Evolutionary conservation across 2,329 filamentous ascomycete genomes (phyloP).

Genomic region (Neonectria punicea): DNA sequence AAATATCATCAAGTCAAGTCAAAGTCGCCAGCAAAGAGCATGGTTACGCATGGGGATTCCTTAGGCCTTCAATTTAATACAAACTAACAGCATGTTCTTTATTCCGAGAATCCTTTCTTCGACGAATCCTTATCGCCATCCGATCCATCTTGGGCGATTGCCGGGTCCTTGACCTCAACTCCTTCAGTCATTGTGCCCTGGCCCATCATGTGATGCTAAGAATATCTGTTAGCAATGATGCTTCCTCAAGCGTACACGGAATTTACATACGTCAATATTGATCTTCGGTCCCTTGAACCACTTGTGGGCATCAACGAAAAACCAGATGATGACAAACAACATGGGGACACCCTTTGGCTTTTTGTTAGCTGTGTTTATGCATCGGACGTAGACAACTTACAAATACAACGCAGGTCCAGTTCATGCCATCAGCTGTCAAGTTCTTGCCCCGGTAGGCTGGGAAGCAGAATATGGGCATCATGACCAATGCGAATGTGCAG

Average conservation of each 20-base stretch:
- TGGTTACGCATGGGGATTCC: not conserved
- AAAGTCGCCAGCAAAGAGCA: not conserved
- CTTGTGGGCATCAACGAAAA: conserved; percentile 25
- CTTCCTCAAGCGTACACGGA: not conserved
- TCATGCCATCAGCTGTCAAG: conserved; percentile 24
- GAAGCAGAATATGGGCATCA: conserved; percentile 30
- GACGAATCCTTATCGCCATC: conserved; percentile 9
- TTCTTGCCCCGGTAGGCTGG: conserved; percentile 7
- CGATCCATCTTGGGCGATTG: not conserved
- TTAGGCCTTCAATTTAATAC: not conserved
- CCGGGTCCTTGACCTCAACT: conserved; percentile 11
- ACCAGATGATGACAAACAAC: conserved; percentile 15
- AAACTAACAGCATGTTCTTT: not conserved
- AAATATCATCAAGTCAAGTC: too few relatives aligned
- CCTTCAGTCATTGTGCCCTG: conserved; percentile 5
- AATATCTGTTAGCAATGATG: not conserved
- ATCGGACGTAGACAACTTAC: not conserved
- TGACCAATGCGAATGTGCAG: conserved; percentile 18
- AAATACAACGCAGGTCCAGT: conserved; percentile 27
- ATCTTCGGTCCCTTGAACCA: conserved; percentile 29
- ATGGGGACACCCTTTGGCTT: conserved; percentile 6
- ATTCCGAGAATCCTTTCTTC: not conserved
- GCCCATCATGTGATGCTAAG: conserved; percentile 15
- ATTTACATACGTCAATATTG: conserved; percentile 13
- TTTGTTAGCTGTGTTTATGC: not conserved